Evolutionary conservation across 1,139 yeast genomes (phyloP).

Genomic region (Starmera stellimalicola): DNA sequence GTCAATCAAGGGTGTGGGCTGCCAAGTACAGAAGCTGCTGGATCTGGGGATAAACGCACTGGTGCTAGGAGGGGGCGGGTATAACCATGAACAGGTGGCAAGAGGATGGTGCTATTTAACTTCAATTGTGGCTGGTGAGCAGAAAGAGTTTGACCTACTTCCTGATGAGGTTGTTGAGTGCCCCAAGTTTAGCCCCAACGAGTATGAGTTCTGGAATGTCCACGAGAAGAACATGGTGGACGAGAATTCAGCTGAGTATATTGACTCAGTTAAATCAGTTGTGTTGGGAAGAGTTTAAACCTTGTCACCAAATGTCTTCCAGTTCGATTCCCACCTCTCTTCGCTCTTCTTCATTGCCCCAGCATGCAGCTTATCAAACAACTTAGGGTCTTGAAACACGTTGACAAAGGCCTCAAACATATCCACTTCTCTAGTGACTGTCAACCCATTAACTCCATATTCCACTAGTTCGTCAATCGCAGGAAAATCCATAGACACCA

Average conservation of each 20-base stretch:
- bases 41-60: conserved; percentile 29
- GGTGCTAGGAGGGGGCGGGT: conserved; percentile 74
- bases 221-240: conserved; percentile 29
- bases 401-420: conserved; percentile 40
- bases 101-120: conserved; percentile 59
- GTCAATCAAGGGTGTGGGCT: conserved; percentile 40
- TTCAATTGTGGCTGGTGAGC: conserved; percentile 17
- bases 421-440: conserved; percentile 34
- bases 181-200: conserved; percentile 36
- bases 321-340: conserved; percentile 66
- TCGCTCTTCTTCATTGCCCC: conserved; percentile 70
- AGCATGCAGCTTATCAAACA: conserved; percentile 31
- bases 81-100: conserved; percentile 53
- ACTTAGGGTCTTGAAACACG: conserved; percentile 33
- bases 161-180: conserved; percentile 42
- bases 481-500: conserved; percentile 64
- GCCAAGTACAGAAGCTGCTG: conserved; percentile 27
- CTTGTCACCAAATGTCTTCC: conserved; percentile 33
- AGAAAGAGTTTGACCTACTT: conserved; percentile 26
- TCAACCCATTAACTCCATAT: conserved; percentile 35
- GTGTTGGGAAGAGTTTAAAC: conserved; percentile 2
- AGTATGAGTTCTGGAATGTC: conserved; percentile 41
- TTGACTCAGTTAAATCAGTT: conserved; percentile 10
- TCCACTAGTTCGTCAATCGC: conserved; percentile 59
- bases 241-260: conserved; percentile 26